Evolutionary conservation across 2,329 filamentous ascomycete species (phyloP), one percentile per base, ranked within the genome.

Genomic region (Diaporthe citri): DNA sequence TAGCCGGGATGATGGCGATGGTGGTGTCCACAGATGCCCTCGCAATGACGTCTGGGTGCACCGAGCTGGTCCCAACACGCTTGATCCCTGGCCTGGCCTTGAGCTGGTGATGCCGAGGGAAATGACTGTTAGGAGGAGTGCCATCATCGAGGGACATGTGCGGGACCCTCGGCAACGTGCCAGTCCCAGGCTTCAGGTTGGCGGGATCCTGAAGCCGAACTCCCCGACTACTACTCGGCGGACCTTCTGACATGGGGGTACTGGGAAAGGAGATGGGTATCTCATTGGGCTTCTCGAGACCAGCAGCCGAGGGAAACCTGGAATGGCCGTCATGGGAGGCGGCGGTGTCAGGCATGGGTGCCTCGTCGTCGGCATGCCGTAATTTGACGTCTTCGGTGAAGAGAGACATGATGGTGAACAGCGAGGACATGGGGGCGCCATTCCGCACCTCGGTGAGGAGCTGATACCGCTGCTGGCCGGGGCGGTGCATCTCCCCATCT

Each of bases 361-460:
- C 75, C n/a, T 93, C 90, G 6, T 94, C 92, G n/a, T 93, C 91
- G 0, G 93, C 90, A 77, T 93, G 88, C 31, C 92, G 91, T 46
- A 99, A 86, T 78, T 94, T 94, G 71, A 99, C 92, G 80, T 98
- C 96, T 82, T 99, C 97, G 4, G 97, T 99, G 81, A 99, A 99
- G 0, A 99, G 87, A 2, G 96, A 97, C 84, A 99, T 91, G 78
- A 99, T 98, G 0, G 97, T 98, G 83, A 99, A 99, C 2, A 99
- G 85, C 0, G 97, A 99, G 7, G 97, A 99, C 96, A 99, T 98
- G 1, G 97, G 96, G 1, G 97, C 96, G 20, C 97, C 97, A 80
- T 99, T 99, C 80, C 97, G 97, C 71, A 99, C 96, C 84, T 99
- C 97, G 0, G 97, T 99, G 72, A 99, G 88, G 52, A 99, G 89